A percentile compares a stretch with the other conserved stretches of the same genome.
Conservation (phyloP, 2,329 filamentous ascomycete species). For the Lecanicillium sp. region DNA sequence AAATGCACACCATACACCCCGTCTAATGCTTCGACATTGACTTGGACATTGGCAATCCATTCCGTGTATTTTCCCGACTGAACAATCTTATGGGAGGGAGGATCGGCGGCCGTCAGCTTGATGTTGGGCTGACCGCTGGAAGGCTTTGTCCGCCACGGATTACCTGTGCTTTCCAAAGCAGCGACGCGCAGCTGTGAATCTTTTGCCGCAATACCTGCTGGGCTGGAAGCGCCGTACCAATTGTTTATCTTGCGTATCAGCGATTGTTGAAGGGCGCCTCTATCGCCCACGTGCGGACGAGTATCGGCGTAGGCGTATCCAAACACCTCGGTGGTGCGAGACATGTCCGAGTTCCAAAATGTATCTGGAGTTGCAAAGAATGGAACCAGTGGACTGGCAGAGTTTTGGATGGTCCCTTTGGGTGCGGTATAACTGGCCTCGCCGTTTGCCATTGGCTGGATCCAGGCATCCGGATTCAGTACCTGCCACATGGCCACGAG, state of each 20-base stretch:
- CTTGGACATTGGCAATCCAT: constrained; percentile 63
- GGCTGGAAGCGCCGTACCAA: constrained; percentile 32
- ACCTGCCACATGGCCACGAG: constrained; percentile 72
- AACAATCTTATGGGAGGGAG: constrained; percentile 27
- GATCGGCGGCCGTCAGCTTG: constrained; percentile 20
- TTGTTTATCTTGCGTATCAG: constrained; percentile 46
- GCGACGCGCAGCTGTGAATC: neutral
- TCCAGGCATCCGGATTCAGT: constrained; percentile 62
- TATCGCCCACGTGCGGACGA: constrained; percentile 20
- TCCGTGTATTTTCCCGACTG: constrained; percentile 45
- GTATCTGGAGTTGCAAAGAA: constrained; percentile 53
- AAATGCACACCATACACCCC: constrained; percentile 59
- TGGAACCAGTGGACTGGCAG: constrained; percentile 55
- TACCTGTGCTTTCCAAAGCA: constrained; percentile 16
- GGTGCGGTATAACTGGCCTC: constrained; percentile 56
- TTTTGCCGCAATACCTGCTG: constrained; percentile 16
- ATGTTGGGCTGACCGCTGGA: constrained; percentile 20
- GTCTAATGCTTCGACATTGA: constrained; percentile 53
- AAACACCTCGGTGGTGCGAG: constrained; percentile 54
- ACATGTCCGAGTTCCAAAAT: constrained; percentile 62
- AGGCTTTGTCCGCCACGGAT: constrained; percentile 11
- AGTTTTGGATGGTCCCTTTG: constrained; percentile 47
- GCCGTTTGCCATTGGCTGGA: constrained; percentile 48
- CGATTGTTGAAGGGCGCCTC: constrained; percentile 26
- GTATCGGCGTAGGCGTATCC: constrained; percentile 71